These are phyloP conservation scores for Lactarius pseudohatsudake DNA, from an alignment of 768 basidiomycete species.

Conservation along the genomic window DNA sequence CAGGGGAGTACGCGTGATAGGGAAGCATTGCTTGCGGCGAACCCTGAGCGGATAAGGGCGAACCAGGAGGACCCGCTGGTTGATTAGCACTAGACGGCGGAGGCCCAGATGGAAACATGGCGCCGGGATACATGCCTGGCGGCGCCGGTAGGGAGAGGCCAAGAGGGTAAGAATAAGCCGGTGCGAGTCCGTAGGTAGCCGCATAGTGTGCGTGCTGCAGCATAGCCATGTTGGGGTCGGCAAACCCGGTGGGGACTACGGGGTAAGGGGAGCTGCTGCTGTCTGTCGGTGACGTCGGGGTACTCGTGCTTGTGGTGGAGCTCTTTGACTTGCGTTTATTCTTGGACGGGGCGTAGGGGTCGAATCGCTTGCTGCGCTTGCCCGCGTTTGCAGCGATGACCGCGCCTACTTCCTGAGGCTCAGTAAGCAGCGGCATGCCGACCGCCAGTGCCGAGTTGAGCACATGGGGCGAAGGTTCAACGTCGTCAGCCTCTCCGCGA, in stretches of 20 bases:
- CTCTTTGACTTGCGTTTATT: constrained; percentile 24
- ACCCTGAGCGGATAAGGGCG: constrained; percentile 14
- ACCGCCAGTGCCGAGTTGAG: constrained; percentile 30
- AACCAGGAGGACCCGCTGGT: constrained; percentile 17
- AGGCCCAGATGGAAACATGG: constrained; percentile 20
- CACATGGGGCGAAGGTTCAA: constrained; percentile 37
- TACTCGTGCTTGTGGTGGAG: constrained; percentile 13
- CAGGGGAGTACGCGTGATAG: constrained; percentile 14
- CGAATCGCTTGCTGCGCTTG: constrained; percentile 38
- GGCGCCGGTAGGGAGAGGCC: constrained; percentile 24
- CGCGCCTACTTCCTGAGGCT: constrained; percentile 25
- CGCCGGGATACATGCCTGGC: constrained; percentile 7
- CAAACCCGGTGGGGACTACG: constrained; percentile 14
- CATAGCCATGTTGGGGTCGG: constrained; percentile 29
- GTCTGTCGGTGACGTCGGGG: constrained; percentile 26
- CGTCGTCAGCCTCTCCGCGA: constrained; percentile 78
- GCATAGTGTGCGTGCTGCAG: constrained; percentile 29
- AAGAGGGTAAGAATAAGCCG: constrained; percentile 23
- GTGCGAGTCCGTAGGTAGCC: constrained; percentile 22
- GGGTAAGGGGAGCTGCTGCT: constrained; percentile 12
- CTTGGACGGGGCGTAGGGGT: constrained; percentile 34
- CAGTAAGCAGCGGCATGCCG: constrained; percentile 28
- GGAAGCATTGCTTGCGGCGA: constrained; percentile 17
- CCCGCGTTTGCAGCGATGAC: constrained; percentile 21
- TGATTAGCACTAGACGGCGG: constrained; percentile 10